These are phyloP conservation scores for Strobilomyces echinocephalus DNA, from an alignment of 768 basidiomycete species.

Conservation along the genomic window DNA sequence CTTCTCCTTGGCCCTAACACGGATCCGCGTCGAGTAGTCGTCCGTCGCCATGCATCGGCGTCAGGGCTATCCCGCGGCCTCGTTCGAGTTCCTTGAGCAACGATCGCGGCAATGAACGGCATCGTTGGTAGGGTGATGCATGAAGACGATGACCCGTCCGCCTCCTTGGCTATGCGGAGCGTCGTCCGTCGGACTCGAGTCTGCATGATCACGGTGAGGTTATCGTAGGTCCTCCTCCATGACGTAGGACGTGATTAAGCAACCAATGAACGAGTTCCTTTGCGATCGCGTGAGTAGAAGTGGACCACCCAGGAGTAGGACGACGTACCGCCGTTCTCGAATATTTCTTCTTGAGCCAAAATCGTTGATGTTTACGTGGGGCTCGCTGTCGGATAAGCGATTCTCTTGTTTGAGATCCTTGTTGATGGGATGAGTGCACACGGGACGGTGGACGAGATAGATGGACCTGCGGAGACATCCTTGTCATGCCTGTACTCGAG, in stretches of 20 bases:
- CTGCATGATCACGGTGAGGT: too few species aligned
- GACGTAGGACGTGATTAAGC: too few species aligned
- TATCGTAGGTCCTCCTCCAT: too few species aligned
- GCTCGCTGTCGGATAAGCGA: too few species aligned
- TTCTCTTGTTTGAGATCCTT: too few species aligned
- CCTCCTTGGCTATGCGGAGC: conserved; percentile 1
- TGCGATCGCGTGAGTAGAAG: too few species aligned
- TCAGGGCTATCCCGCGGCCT: conserved; percentile 49
- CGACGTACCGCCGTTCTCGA: too few species aligned
- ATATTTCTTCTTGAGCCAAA: too few species aligned
- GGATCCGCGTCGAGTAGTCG: conserved; percentile 36
- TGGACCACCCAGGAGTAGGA: too few species aligned
- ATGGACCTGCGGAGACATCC: conserved; percentile 78
- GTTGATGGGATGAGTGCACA: conserved; percentile 34
- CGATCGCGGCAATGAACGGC: conserved; percentile 31
- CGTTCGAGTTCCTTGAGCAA: conserved; percentile 37
- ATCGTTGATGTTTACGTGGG: too few species aligned
- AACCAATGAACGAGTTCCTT: too few species aligned
- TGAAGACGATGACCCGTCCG: conserved; percentile 3
- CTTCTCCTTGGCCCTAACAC: conserved; percentile 41
- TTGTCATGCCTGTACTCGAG: too few species aligned
- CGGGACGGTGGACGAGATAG: conserved; percentile 7
- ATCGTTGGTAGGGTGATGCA: conserved; percentile 1
- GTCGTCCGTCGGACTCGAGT: conserved; percentile 12
- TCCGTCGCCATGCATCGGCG: conserved; percentile 51